phyloP scores from a whole-genome alignment of 2,329 filamentous ascomycete species.

The Epichloe amarillans region DNA sequence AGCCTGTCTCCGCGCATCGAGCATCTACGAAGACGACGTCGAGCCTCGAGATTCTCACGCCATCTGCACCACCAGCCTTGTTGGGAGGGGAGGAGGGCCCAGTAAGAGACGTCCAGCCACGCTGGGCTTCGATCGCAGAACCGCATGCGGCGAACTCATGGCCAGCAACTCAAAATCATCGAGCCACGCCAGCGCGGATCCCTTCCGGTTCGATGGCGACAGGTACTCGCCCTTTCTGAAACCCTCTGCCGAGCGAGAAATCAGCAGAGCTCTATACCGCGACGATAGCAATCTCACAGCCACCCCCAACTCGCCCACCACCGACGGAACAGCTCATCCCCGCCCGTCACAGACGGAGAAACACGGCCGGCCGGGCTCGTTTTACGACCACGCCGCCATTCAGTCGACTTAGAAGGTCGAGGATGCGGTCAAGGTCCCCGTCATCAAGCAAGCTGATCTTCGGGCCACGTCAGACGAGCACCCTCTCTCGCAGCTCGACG shows the following conservation, averaged over 20 bases:
- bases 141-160: slow-evolving; percentile 1
- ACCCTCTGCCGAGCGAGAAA: slow-evolving; percentile 27
- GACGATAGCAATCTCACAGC: slow-evolving; percentile 12
- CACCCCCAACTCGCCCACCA: neutral
- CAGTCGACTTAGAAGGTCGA: slow-evolving; percentile 28
- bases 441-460: slow-evolving; percentile 10
- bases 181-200: slow-evolving; percentile 25
- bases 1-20: slow-evolving; percentile 2
- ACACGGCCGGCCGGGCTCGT: slow-evolving; percentile 11
- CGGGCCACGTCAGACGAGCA: neutral
- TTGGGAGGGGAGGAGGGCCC: neutral
- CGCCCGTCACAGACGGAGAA: neutral
- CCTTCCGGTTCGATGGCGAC: slow-evolving; percentile 32
- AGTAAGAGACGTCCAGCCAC: slow-evolving; percentile 6
- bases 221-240: slow-evolving; percentile 25
- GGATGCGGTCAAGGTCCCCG: slow-evolving; percentile 24
- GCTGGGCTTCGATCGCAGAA: slow-evolving; percentile 2
- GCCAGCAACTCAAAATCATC: slow-evolving; percentile 18
- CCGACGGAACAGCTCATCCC: slow-evolving; percentile 1
- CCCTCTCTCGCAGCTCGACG: slow-evolving; percentile 3
- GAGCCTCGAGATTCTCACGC: neutral
- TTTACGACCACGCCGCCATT: slow-evolving; percentile 25
- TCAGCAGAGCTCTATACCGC: slow-evolving; percentile 26
- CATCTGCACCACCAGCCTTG: neutral
- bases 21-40: slow-evolving; percentile 3